Evolutionary conservation across 352 stramenopile species (phyloP).

Genomic region (Aphanomyces euteiches): DNA sequence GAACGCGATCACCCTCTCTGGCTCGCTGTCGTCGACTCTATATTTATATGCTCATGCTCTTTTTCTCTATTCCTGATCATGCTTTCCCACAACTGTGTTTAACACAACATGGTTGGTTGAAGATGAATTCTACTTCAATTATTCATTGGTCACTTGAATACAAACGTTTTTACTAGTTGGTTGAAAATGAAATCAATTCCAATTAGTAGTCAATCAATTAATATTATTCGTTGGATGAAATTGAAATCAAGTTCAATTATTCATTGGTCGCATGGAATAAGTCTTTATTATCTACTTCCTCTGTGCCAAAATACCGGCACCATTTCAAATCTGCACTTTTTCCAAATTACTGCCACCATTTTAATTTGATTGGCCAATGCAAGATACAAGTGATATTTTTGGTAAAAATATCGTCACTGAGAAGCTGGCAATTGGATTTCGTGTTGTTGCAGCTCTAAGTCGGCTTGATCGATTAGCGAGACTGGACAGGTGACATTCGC

Average conservation of each 20-base stretch:
- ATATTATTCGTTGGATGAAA: neutral
- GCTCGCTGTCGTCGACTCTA: no score
- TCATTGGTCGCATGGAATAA: neutral
- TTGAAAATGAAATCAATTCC: neutral
- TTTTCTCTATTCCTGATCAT: no score
- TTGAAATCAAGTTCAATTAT: neutral
- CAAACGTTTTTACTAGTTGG: neutral
- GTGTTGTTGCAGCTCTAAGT: neutral
- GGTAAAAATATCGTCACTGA: constrained; percentile 4
- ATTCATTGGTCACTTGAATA: neutral
- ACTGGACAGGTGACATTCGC: constrained; percentile 1
- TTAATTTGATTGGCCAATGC: constrained; percentile 7
- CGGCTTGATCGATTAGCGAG: neutral
- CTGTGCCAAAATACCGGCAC: constrained; percentile 1
- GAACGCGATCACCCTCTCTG: no score
- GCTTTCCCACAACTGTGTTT: no score
- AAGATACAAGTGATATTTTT: neutral
- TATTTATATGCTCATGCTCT: no score
- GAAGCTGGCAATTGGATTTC: neutral
- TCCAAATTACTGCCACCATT: constrained; percentile 4
- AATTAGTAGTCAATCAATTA: neutral
- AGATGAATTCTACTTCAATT: neutral
- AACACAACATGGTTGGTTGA: no score
- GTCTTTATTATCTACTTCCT: constrained; percentile 6
- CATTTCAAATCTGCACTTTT: neutral